Percentiles rank a stretch among this genome's conserved stretches.
Conservation (phyloP, 225 moss, liverwort and hornwort genomes). For the Marchantia paleacea region DNA sequence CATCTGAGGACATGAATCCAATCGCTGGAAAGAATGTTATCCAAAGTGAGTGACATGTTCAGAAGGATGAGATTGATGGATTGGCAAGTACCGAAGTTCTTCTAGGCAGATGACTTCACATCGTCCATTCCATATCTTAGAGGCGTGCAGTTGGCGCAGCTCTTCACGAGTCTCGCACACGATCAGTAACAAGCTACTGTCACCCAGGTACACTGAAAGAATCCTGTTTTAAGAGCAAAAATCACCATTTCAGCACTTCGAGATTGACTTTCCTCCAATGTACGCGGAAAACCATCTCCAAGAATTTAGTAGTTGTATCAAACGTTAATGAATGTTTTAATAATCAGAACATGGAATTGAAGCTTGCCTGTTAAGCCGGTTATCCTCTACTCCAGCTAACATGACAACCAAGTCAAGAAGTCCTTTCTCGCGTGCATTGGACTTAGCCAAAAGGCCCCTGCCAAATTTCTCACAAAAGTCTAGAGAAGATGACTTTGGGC, state of each 20-base stretch:
- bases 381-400: constrained; percentile 3
- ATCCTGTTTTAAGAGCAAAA: background rate
- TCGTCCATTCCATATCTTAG: background rate
- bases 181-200: background rate
- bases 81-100: background rate
- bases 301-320: too few species aligned
- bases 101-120: constrained; percentile 12
- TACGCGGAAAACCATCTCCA: too few species aligned
- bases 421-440: too few species aligned
- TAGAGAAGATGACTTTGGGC: background rate
- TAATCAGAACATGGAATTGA: background rate
- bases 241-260: background rate
- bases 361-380: background rate
- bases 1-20: too few species aligned
- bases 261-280: too few species aligned
- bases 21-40: too few species aligned
- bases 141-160: background rate
- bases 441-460: too few species aligned
- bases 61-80: background rate
- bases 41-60: background rate
- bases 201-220: background rate
- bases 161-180: background rate
- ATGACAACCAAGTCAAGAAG: constrained; percentile 2
- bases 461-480: background rate
- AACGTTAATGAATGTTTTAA: too few species aligned